Conservation (phyloP, 345 rosid species). For the Acer negundo region DNA sequence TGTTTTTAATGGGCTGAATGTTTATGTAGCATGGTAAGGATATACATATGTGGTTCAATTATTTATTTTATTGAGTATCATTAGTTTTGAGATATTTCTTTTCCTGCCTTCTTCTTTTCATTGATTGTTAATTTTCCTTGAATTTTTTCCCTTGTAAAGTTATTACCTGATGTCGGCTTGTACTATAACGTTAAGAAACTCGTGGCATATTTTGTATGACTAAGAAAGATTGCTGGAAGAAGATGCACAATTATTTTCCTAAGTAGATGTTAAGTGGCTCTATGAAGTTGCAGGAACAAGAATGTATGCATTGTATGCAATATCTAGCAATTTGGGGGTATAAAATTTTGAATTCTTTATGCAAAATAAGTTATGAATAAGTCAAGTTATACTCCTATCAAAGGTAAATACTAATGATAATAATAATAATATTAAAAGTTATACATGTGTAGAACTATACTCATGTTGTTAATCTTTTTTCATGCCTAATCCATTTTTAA, state of each 20-base stretch:
- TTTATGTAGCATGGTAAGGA: not conserved
- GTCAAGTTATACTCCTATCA: not conserved
- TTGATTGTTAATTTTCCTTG: not conserved
- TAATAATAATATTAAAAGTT: not conserved
- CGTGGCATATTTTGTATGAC: not conserved
- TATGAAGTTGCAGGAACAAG: not conserved
- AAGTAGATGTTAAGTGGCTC: not conserved
- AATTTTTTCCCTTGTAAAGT: no score
- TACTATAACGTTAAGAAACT: not conserved
- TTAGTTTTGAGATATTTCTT: not conserved
- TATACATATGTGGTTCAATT: not conserved
- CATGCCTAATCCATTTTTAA: not conserved
- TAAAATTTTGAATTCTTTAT: not conserved
- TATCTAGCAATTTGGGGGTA: not conserved
- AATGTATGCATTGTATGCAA: not conserved
- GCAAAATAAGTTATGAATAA: not conserved
- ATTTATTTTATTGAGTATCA: not conserved
- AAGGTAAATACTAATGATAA: not conserved
- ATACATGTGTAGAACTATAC: not conserved
- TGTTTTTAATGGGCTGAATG: not conserved
- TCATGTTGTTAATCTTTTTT: not conserved
- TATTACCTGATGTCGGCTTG: not conserved
- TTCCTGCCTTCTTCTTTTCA: not conserved
- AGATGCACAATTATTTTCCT: not conserved
- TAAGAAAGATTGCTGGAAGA: not conserved